A percentile compares a stretch with the other conserved stretches of the same genome.
phyloP scores from a whole-genome alignment of 78 protist genomes.

The Cyanophora paradoxa region DNA sequence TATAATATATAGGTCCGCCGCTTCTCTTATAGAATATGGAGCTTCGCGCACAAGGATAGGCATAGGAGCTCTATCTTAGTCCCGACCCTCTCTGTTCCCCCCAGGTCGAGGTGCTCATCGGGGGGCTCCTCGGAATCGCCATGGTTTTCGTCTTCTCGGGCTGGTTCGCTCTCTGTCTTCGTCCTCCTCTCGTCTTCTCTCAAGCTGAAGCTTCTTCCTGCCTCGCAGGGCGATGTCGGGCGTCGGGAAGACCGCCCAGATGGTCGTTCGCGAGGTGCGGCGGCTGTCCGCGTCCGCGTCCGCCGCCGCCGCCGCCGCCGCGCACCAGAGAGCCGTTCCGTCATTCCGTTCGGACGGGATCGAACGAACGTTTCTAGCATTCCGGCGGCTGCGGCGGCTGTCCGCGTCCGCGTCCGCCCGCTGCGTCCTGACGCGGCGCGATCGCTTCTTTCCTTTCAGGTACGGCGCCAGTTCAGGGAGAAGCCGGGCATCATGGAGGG shows the following conservation, averaged over 20 bases:
- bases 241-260: slow-evolving; percentile 66
- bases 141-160: slow-evolving; percentile 58
- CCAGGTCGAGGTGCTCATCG: slow-evolving; percentile 49
- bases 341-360: not conserved
- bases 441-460: no score
- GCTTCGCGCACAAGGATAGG: no score
- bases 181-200: not conserved
- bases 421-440: no score
- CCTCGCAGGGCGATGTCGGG: slow-evolving; percentile 45
- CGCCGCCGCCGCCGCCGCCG: not conserved
- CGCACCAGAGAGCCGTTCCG: not conserved
- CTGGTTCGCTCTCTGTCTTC: slow-evolving; percentile 7
- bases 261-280: slow-evolving; percentile 27
- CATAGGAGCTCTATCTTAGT: no score
- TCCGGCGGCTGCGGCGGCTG: no score
- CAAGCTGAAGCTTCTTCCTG: slow-evolving; percentile 22
- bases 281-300: not conserved
- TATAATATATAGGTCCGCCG: no score
- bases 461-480: slow-evolving; percentile 47
- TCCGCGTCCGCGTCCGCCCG: no score
- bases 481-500: slow-evolving; percentile 38
- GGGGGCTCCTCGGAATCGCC: slow-evolving; percentile 66
- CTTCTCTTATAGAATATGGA: no score
- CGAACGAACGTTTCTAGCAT: not conserved
- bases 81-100: not conserved